phyloP scores from a whole-genome alignment of 257 asterid genomes.

The Hygrophila difformis region DNA sequence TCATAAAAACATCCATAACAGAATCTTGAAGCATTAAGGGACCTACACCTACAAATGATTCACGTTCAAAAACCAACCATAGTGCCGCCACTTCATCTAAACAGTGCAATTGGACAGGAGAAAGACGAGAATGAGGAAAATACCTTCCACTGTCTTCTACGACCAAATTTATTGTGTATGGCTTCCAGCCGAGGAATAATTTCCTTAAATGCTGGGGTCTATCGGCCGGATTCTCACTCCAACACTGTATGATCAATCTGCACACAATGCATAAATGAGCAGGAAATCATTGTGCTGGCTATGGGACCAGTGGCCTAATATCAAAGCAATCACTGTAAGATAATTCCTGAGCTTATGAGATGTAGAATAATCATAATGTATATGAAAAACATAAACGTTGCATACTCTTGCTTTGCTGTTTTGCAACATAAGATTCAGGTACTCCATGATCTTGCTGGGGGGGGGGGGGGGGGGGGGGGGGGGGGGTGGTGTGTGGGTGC shows the following conservation, averaged over 20 bases:
- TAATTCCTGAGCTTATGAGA: neutral
- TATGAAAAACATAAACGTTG: neutral
- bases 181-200: conserved; percentile 73
- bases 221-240: conserved; percentile 59
- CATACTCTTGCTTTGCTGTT: conserved; percentile 77
- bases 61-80: neutral
- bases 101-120: too few relatives aligned
- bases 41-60: conserved; percentile 41
- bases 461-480: conserved; percentile 57
- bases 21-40: too few relatives aligned
- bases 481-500: too few relatives aligned
- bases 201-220: conserved; percentile 88
- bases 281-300: neutral
- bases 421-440: conserved; percentile 43
- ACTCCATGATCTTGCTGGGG: conserved; percentile 56
- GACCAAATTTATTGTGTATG: conserved; percentile 59
- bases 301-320: neutral
- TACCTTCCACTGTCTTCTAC: conserved; percentile 85
- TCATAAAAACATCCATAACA: too few relatives aligned
- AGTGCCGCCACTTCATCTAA: too few relatives aligned
- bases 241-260: conserved; percentile 85
- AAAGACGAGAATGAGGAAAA: neutral
- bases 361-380: neutral
- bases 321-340: too few relatives aligned
- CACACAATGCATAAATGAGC: conserved; percentile 3